phyloP scores from a whole-genome alignment of 2,329 filamentous ascomycete species.

The Neonectria neomacrospora region DNA sequence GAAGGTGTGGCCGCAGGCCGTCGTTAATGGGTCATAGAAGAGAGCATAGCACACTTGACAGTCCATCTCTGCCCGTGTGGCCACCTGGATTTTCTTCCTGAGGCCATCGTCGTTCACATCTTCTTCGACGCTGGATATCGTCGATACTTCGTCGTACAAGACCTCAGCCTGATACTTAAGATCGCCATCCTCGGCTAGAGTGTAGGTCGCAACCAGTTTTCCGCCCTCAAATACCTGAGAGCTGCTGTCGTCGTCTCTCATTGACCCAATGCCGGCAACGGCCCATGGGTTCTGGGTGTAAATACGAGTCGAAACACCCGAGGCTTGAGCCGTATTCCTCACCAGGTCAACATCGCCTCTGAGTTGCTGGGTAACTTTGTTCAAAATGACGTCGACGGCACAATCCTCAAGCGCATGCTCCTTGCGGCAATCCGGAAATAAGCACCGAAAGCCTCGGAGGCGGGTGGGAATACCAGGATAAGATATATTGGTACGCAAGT shows the following conservation, averaged over 20 bases:
- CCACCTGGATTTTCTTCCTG: constrained; percentile 68
- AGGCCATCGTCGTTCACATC: constrained; percentile 34
- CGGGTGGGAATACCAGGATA: constrained; percentile 78
- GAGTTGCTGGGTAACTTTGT: constrained; percentile 74
- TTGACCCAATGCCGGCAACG: constrained; percentile 54
- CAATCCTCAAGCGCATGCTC: constrained; percentile 85
- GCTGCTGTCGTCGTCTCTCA: constrained; percentile 49
- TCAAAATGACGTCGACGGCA: constrained; percentile 78
- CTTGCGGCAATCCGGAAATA: constrained; percentile 70
- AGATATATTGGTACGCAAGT: constrained; percentile 75
- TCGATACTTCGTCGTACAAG: constrained; percentile 54
- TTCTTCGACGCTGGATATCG: constrained; percentile 42
- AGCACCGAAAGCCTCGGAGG: constrained; percentile 78
- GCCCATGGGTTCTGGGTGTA: constrained; percentile 52
- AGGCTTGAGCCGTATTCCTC: constrained; percentile 42
- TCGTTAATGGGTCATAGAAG: constrained; percentile 85
- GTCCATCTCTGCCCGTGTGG: constrained; percentile 77
- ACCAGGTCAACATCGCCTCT: constrained; percentile 62
- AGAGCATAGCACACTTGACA: constrained; percentile 89
- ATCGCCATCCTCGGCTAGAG: constrained; percentile 70
- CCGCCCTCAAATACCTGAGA: constrained; percentile 62
- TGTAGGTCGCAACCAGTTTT: constrained; percentile 73
- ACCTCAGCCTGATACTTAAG: constrained; percentile 68
- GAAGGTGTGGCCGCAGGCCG: constrained; percentile 88
- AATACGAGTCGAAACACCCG: constrained; percentile 52